Conservation (phyloP, 129 eudicot species). For the Dittrichia graveolens region DNA sequence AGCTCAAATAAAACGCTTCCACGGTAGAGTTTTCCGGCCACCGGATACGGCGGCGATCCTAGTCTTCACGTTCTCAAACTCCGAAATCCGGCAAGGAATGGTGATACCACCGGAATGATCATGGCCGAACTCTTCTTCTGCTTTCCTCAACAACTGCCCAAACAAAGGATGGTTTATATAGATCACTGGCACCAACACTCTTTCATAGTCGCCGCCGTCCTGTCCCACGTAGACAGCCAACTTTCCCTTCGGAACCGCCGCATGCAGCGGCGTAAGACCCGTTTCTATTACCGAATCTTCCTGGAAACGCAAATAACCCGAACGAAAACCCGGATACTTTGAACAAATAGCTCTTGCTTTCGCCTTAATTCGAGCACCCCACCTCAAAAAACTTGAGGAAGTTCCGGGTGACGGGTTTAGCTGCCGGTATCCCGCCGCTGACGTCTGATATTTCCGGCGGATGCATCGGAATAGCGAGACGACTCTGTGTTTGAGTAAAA, state of each 20-base stretch:
- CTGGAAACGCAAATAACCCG: conserved; percentile 38
- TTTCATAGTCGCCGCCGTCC: conserved; percentile 55
- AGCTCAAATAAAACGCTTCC: conserved; percentile 26
- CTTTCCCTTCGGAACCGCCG: conserved; percentile 70
- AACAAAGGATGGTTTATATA: conserved; percentile 85
- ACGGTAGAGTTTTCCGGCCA: conserved; percentile 54
- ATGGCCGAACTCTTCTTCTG: conserved; percentile 76
- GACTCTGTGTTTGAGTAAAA: conserved; percentile 58
- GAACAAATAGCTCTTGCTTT: conserved; percentile 52
- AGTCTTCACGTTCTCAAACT: conserved; percentile 73
- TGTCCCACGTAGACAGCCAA: conserved; percentile 78
- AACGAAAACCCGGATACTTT: not conserved
- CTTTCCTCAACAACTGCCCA: conserved; percentile 64
- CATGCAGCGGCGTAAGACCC: conserved; percentile 29
- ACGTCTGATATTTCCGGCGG: conserved; percentile 34
- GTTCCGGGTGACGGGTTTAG: conserved; percentile 29
- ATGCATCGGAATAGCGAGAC: conserved; percentile 45
- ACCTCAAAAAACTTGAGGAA: conserved; percentile 34
- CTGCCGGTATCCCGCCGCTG: conserved; percentile 29
- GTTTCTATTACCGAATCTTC: conserved; percentile 39
- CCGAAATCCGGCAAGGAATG: conserved; percentile 85
- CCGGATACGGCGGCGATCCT: conserved; percentile 60
- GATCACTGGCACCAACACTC: conserved; percentile 87
- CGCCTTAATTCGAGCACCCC: conserved; percentile 49
- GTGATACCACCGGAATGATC: conserved; percentile 83